These are phyloP conservation scores for Juglanconis oblonga DNA, from an alignment of 2,329 filamentous ascomycete species.

Conservation along the genomic window DNA sequence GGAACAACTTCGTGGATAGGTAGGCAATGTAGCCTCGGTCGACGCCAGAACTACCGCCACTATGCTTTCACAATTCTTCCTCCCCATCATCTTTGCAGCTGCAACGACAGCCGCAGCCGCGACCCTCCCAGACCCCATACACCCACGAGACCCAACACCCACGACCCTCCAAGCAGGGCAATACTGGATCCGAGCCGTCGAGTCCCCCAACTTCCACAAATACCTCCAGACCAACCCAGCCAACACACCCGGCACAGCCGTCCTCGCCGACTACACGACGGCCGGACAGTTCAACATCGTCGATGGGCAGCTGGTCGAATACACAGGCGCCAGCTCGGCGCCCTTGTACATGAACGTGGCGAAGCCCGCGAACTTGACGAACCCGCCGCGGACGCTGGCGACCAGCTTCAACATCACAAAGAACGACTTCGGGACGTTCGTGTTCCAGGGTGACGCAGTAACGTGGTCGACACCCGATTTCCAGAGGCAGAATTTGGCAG, in stretches of 20 bases:
- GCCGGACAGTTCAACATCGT: slow-evolving; percentile 58
- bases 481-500: slow-evolving; percentile 50
- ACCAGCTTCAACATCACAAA: slow-evolving; percentile 49
- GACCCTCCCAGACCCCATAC: not conserved
- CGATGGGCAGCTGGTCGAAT: slow-evolving; percentile 50
- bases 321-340: slow-evolving; percentile 26
- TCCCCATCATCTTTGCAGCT: not conserved
- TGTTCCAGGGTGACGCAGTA: slow-evolving; percentile 55
- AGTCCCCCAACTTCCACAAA: slow-evolving; percentile 54
- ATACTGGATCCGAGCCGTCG: slow-evolving; percentile 57
- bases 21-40: too few species aligned
- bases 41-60: not conserved
- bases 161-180: slow-evolving; percentile 47
- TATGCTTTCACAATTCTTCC: not conserved
- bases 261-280: slow-evolving; percentile 48
- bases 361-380: slow-evolving; percentile 36
- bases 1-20: too few species aligned
- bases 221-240: slow-evolving; percentile 49
- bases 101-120: not conserved
- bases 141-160: slow-evolving; percentile 20
- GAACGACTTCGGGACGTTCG: slow-evolving; percentile 55
- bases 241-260: slow-evolving; percentile 42
- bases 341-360: slow-evolving; percentile 47
- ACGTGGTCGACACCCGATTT: slow-evolving; percentile 50
- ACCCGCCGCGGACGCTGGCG: slow-evolving; percentile 44